phyloP scores from a whole-genome alignment of 495 filamentous ascomycete genomes.

The Hyaloscypha finlandica region DNA sequence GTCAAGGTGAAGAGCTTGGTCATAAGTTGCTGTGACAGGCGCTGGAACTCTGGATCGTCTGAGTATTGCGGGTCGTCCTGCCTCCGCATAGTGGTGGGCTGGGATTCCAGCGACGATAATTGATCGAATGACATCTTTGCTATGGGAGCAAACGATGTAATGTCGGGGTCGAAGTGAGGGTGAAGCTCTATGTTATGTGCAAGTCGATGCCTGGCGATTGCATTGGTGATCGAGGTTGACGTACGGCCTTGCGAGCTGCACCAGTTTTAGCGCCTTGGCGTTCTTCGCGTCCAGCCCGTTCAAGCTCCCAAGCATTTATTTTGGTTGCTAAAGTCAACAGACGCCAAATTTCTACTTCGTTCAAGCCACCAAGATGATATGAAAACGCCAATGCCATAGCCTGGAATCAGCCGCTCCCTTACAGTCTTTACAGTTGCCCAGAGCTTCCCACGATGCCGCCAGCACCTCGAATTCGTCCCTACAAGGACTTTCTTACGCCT shows the following conservation, averaged over 20 bases:
- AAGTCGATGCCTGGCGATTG: slow-evolving; percentile 16
- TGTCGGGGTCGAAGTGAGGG: slow-evolving; percentile 2
- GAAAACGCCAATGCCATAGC: slow-evolving; percentile 6
- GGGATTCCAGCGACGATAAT: slow-evolving; percentile 76
- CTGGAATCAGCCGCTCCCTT: background rate
- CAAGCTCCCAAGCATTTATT: slow-evolving; percentile 13
- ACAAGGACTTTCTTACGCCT: slow-evolving; percentile 84
- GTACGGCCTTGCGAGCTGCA: slow-evolving; percentile 10
- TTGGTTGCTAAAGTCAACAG: slow-evolving; percentile 17
- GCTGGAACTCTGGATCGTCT: slow-evolving; percentile 92
- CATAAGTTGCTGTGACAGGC: slow-evolving; percentile 76
- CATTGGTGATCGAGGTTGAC: slow-evolving; percentile 24
- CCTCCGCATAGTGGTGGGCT: slow-evolving; percentile 41
- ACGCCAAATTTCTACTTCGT: slow-evolving; percentile 1
- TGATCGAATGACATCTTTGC: slow-evolving; percentile 88
- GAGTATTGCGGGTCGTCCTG: slow-evolving; percentile 73
- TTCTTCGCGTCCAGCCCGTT: background rate
- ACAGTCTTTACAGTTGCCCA: slow-evolving; percentile 28
- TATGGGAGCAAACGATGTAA: background rate
- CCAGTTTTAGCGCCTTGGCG: background rate
- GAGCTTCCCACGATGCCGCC: slow-evolving; percentile 24
- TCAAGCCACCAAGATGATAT: slow-evolving; percentile 9
- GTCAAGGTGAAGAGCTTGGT: slow-evolving; percentile 86
- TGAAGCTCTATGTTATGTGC: slow-evolving; percentile 16
- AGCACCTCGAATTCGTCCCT: slow-evolving; percentile 31